Conservation (phyloP, 1,139 yeast genomes). For the Candida labiduridarum region DNA sequence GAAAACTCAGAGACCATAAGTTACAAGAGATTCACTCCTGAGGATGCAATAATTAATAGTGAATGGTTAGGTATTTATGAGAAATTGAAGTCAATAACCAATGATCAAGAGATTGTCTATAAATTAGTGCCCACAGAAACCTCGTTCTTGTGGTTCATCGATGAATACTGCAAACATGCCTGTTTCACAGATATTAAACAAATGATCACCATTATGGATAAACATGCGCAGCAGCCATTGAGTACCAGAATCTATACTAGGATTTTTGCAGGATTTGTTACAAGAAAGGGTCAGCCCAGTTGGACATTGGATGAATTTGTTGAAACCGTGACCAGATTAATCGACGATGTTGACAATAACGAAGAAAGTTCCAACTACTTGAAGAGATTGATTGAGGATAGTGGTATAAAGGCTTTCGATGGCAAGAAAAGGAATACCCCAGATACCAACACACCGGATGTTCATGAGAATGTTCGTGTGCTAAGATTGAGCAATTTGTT, state of each 20-base stretch:
- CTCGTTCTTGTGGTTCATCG: conserved; percentile 29
- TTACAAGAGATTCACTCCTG: conserved; percentile 21
- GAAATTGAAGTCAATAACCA: conserved; percentile 29
- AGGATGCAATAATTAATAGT: conserved; percentile 20
- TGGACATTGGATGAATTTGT: conserved; percentile 9
- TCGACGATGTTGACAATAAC: conserved; percentile 6
- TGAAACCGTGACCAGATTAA: neutral
- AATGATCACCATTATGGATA: conserved; percentile 22
- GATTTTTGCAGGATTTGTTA: conserved; percentile 6
- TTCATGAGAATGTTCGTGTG: neutral
- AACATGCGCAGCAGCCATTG: conserved; percentile 24
- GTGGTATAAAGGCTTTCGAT: neutral
- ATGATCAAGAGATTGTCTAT: conserved; percentile 13
- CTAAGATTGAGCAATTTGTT: conserved; percentile 7
- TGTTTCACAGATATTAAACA: conserved; percentile 17
- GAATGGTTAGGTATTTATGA: conserved; percentile 22
- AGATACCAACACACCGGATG: neutral
- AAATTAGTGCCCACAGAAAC: conserved; percentile 26
- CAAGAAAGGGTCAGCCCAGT: neutral
- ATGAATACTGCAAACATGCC: conserved; percentile 16
- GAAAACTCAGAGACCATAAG: conserved; percentile 10
- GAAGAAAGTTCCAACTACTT: neutral
- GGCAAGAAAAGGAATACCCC: neutral
- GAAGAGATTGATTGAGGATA: neutral
- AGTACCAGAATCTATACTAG: conserved; percentile 25